Evolutionary conservation across 2,329 filamentous ascomycete species (phyloP), one percentile per base, ranked within the genome.

Genomic region (Diaporthe eres): DNA sequence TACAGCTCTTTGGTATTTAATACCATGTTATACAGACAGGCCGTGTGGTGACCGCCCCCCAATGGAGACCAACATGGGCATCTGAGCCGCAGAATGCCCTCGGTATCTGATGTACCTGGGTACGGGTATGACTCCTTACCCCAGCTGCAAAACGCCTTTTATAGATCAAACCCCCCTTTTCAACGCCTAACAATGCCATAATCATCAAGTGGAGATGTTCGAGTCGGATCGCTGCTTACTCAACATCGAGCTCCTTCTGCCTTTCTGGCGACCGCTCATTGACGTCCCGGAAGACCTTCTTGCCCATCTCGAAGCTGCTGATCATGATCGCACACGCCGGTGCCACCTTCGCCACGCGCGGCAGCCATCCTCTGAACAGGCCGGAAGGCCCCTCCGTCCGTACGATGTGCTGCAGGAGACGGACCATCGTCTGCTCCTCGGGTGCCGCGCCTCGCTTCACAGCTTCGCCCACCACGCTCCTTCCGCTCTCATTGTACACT

Each of bases 241-340:
- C 71, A 72, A 71, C 42, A 44, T 70, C 63, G 13, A 53, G 61
- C 71, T 73, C 77, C 28, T 78, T 65, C 49, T 82, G 76, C 67
- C 81, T 82, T 74, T 75, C 79, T 55, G 80, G 77, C 42, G 84
- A 81, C 49, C 83, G 85, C 81, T 90, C 88, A 76, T 98, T 98
- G 68, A 95, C 91, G 15, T 90, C 89, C 72, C 92, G 89, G 47
- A 97, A 97, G 82, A 94, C 92, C 83, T 94, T 93, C 88, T 99
- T 99, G 70, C 97, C 96, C 51, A 98, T 91, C 84, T 99, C 97
- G 84, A 98, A 99, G 82, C 94, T 98, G 82, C 95, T 97, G 82
- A 99, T 98, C 97, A 99, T 99, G 82, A 99, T 98, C 39, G 97
- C 97, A 85, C 97, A 99, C 0, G 96, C 95, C 1, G 97, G 97